Evolutionary conservation across 1,284 basidiomycete species (phyloP).

Genomic region (Cryptococcus sp.): DNA sequence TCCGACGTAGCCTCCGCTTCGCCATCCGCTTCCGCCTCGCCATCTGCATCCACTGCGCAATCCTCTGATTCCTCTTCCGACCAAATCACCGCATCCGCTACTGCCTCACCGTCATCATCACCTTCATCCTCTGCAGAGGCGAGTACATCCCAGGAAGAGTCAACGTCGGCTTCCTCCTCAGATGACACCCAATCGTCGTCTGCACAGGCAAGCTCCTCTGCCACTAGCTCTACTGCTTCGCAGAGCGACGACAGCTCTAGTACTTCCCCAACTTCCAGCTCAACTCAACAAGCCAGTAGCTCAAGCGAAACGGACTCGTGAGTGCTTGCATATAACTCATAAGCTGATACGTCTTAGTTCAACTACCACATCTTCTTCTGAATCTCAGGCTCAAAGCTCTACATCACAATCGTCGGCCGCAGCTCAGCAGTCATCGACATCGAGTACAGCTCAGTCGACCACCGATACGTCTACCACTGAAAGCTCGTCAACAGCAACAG

Average conservation of each 20-base stretch:
- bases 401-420: neutral
- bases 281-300: neutral
- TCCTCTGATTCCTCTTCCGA: neutral
- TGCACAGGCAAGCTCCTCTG: too few relatives aligned
- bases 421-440: slow-evolving; percentile 2
- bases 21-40: slow-evolving; percentile 6
- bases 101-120: too few relatives aligned
- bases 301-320: neutral
- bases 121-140: too few relatives aligned
- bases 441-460: slow-evolving; percentile 5
- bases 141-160: too few relatives aligned
- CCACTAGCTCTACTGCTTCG: too few relatives aligned
- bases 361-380: neutral
- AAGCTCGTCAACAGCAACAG: slow-evolving; percentile 4
- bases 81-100: too few relatives aligned
- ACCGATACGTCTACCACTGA: neutral
- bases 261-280: neutral
- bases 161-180: too few relatives aligned
- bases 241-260: neutral
- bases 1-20: slow-evolving; percentile 2
- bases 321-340: neutral
- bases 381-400: neutral
- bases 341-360: neutral
- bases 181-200: too few relatives aligned
- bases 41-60: slow-evolving; percentile 7